These are phyloP conservation scores for Leccinum rimulosum DNA, from an alignment of 768 basidiomycete genomes.

Conservation along the genomic window DNA sequence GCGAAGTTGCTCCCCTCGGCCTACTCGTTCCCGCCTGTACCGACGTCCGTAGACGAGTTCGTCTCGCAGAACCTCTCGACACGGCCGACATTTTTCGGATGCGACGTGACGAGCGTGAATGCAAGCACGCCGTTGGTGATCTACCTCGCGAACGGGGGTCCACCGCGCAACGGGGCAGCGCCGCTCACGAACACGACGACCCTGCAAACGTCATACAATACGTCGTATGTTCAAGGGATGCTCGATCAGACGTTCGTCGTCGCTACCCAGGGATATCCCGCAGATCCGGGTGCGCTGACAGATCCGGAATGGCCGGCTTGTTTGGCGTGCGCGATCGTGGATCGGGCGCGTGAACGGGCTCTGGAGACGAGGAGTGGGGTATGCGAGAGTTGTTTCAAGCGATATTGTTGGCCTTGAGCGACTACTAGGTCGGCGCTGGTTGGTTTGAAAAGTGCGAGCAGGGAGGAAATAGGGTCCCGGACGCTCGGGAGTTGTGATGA, in stretches of 20 bases:
- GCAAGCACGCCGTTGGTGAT: conserved; percentile 46
- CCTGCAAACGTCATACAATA: conserved; percentile 35
- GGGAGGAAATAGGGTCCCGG: background rate
- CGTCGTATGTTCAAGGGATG: conserved; percentile 40
- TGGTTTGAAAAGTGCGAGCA: background rate
- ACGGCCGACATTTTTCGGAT: conserved; percentile 48
- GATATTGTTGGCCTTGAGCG: conserved; percentile 31
- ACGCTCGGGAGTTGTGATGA: background rate
- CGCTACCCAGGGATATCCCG: conserved; percentile 41
- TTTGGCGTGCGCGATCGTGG: conserved; percentile 51
- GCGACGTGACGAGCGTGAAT: conserved; percentile 27
- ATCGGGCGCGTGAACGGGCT: conserved; percentile 37
- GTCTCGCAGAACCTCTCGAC: conserved; percentile 35
- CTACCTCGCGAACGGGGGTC: conserved; percentile 58
- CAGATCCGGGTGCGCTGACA: conserved; percentile 23
- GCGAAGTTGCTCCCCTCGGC: conserved; percentile 33
- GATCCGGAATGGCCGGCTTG: conserved; percentile 48
- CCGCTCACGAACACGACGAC: conserved; percentile 45
- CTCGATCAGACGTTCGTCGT: conserved; percentile 45
- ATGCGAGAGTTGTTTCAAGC: conserved; percentile 29
- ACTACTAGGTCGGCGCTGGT: background rate
- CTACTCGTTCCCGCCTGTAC: conserved; percentile 35
- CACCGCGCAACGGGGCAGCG: conserved; percentile 37
- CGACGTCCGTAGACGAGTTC: conserved; percentile 28
- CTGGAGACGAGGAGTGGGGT: conserved; percentile 28